Conservation (phyloP, 345 rosid species). For the Erysimum cheiranthoides region DNA sequence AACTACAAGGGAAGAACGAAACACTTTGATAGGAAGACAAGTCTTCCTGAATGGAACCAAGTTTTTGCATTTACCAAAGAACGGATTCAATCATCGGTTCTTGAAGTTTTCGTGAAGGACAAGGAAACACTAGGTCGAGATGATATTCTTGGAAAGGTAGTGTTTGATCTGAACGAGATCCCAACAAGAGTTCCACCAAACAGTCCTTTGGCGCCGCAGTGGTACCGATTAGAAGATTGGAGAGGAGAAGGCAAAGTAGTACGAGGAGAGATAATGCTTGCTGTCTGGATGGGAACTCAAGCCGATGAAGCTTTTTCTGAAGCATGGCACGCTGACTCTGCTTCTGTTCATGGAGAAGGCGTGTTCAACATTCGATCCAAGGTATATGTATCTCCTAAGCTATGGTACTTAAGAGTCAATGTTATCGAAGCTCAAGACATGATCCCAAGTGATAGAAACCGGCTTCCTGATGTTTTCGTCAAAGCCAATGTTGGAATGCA, state of each 20-base stretch:
- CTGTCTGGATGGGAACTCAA: conserved; percentile 96
- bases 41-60: conserved; percentile 92
- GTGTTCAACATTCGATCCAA: conserved; percentile 68
- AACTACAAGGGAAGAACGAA: conserved; percentile 90
- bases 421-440: conserved; percentile 93
- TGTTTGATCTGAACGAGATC: conserved; percentile 78
- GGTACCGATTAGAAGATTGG: conserved; percentile 80
- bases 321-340: conserved; percentile 83
- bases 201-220: conserved; percentile 91
- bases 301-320: conserved; percentile 93
- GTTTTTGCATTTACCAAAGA: conserved; percentile 91
- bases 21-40: conserved; percentile 72
- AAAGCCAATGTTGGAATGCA: conserved; percentile 87
- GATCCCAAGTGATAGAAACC: conserved; percentile 64
- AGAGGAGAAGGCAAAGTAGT: conserved; percentile 74
- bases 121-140: conserved; percentile 79
- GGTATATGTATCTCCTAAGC: conserved; percentile 84
- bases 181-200: conserved; percentile 97
- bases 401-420: conserved; percentile 85
- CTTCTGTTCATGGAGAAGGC: conserved; percentile 72
- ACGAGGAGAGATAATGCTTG: conserved; percentile 84
- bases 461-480: conserved; percentile 71
- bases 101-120: conserved; percentile 76
- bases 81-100: conserved; percentile 70
- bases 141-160: conserved; percentile 74